Conservation (phyloP, 768 basidiomycete genomes). For the Tricholoma flavovirens region DNA sequence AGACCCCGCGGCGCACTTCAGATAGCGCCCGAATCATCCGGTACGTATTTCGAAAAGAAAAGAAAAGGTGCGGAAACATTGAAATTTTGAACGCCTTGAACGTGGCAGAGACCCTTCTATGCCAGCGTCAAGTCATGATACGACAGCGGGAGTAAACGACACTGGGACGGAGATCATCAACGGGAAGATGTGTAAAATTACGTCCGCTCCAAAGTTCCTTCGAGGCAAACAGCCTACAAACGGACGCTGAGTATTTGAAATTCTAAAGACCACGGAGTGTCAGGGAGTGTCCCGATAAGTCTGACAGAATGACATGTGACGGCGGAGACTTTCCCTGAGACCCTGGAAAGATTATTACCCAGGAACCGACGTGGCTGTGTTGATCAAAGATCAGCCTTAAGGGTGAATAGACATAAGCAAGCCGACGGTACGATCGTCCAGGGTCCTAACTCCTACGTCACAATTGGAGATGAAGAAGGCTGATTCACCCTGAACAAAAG, state of each 20-base stretch:
- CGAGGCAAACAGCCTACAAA: background rate
- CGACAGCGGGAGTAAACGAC: background rate
- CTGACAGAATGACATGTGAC: background rate
- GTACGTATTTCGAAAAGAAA: background rate
- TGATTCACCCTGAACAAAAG: background rate
- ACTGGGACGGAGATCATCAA: background rate
- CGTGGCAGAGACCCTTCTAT: background rate
- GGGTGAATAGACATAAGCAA: constrained; percentile 7
- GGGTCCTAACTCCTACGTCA: background rate
- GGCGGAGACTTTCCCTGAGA: background rate
- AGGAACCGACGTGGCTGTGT: constrained; percentile 12
- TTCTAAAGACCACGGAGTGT: background rate
- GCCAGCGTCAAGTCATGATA: background rate
- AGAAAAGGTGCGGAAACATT: background rate
- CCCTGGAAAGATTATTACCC: constrained; percentile 9
- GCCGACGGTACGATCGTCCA: constrained; percentile 11
- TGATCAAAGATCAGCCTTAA: constrained; percentile 14
- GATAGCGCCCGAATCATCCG: background rate
- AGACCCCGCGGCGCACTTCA: background rate
- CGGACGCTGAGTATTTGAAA: background rate
- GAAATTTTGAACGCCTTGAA: background rate
- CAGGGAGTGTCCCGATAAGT: background rate
- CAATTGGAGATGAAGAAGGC: background rate
- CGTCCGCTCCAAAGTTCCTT: background rate
- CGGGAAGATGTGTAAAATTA: background rate